phyloP scores from a whole-genome alignment of 345 rosid species.

The Theobroma cacao region DNA sequence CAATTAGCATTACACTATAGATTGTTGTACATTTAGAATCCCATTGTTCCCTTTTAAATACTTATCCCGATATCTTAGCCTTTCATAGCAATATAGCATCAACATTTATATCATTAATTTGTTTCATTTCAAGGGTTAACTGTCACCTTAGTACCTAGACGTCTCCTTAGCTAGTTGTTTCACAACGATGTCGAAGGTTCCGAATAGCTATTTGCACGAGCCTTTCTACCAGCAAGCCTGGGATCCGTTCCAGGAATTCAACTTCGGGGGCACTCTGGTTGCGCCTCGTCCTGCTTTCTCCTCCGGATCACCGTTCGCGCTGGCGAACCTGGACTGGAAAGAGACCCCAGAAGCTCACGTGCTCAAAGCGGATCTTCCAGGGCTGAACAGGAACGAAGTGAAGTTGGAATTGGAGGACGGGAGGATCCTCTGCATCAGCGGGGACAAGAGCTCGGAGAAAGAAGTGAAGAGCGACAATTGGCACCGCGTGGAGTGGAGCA shows the following conservation, averaged over 20 bases:
- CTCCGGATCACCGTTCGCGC: neutral
- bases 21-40: neutral
- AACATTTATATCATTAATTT: too few species aligned
- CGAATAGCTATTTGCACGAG: neutral
- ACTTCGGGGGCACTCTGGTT: neutral
- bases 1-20: neutral
- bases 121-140: too few species aligned
- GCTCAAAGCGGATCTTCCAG: slow-evolving; percentile 27
- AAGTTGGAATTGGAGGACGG: slow-evolving; percentile 35
- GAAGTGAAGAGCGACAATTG: slow-evolving; percentile 21
- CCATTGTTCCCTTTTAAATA: neutral
- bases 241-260: neutral
- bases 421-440: slow-evolving; percentile 26
- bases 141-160: too few species aligned
- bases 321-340: slow-evolving; percentile 24
- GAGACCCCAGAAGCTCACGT: slow-evolving; percentile 37
- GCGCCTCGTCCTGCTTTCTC: slow-evolving; percentile 9
- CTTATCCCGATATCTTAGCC: neutral
- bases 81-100: neutral
- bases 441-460: slow-evolving; percentile 30
- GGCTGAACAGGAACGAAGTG: slow-evolving; percentile 35
- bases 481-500: slow-evolving; percentile 27
- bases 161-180: too few species aligned
- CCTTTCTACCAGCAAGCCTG: slow-evolving; percentile 8
- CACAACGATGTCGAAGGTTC: slow-evolving; percentile 12